Conservation (phyloP, 164 flowering plant species). For the Berberis thunbergii region DNA sequence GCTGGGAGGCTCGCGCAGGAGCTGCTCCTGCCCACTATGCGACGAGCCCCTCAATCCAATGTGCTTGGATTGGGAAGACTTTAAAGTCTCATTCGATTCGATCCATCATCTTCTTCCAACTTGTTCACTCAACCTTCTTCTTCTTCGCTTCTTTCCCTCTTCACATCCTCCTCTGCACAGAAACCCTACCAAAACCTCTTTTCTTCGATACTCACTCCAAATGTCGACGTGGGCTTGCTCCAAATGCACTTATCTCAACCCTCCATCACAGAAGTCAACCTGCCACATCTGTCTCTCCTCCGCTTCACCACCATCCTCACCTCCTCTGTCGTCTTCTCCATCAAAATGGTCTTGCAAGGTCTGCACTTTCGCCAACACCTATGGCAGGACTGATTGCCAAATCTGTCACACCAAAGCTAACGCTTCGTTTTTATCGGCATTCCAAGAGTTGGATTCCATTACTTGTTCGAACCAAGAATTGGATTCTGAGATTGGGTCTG, state of each 20-base stretch:
- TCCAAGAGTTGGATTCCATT: slow-evolving; percentile 25
- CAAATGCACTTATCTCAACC: slow-evolving; percentile 60
- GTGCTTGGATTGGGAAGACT: too few species aligned
- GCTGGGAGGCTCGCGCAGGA: too few species aligned
- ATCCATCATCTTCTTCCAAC: too few species aligned
- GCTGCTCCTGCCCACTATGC: too few species aligned
- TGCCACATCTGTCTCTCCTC: slow-evolving; percentile 52
- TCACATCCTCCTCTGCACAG: too few species aligned
- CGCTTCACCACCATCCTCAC: slow-evolving; percentile 14
- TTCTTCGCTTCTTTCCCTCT: too few species aligned
- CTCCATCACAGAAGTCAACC: slow-evolving; percentile 31
- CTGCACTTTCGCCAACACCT: slow-evolving; percentile 61
- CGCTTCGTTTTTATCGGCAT: slow-evolving; percentile 23
- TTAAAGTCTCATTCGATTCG: too few species aligned
- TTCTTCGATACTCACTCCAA: too few species aligned
- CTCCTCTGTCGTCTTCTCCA: slow-evolving; percentile 8
- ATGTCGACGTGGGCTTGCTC: slow-evolving; percentile 52
- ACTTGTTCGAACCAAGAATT: not conserved
- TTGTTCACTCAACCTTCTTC: too few species aligned
- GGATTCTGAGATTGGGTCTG: slow-evolving; percentile 50
- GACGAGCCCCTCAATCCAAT: too few species aligned
- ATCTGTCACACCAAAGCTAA: slow-evolving; percentile 42
- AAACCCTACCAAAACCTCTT: too few species aligned
- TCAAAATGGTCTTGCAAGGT: slow-evolving; percentile 61
- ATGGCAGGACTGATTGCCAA: slow-evolving; percentile 33